Base-by-base conservation (phyloP, 352 stramenopile genomes). In the Halophytophthora batemanensis region DNA sequence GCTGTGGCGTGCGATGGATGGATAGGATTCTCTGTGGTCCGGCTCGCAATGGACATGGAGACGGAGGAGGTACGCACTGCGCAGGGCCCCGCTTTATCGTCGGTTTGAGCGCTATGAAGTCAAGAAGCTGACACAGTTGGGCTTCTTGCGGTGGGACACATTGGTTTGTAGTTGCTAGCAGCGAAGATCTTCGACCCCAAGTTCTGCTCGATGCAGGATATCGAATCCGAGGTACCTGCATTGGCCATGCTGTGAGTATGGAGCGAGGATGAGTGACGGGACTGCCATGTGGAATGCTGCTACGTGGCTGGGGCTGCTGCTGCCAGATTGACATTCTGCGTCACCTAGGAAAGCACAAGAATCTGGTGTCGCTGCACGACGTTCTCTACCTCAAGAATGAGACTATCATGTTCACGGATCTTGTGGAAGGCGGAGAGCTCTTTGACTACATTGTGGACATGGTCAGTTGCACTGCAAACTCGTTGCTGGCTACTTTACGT, bases 371-470 rank as follows among this genome's bases (percentile, higher is more conserved):
- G 10, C 65, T 92, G 8, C 74, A 86, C 17, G 78, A 90, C 46
- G 74, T 89, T 17, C 48, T 90, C 7, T 76, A 74, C 44, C 52
- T 74, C 3, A 60, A 81, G 34, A 58, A 83, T 22, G 71, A 87
- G 56, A 90, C 77, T 8, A 89, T 90, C 46, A 88, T 92, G 78
- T 66, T 92, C 51, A 88, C 66, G 46, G 81, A 92, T 42, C 66
- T 92, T 11, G 77, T 88, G 17, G 61, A 84, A 63, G 81, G 81
- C 39, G 78, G 81, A 23, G 78, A 92, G 53, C 64, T 92, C 6
- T 90, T 92, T 45, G 72, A 90, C 63, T 92, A 86, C 50, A 92
- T 92, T 25, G 78, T 87, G 15, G 67, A 86, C 44, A 77, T 79
- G 71, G 74, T 85, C 1, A 14, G 49, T 6, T 18, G 13, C 7